Percentiles rank a stretch among this genome's conserved stretches.
Conservation (phyloP, 805 yeast genomes). For the Hyphopichia homilentoma region DNA sequence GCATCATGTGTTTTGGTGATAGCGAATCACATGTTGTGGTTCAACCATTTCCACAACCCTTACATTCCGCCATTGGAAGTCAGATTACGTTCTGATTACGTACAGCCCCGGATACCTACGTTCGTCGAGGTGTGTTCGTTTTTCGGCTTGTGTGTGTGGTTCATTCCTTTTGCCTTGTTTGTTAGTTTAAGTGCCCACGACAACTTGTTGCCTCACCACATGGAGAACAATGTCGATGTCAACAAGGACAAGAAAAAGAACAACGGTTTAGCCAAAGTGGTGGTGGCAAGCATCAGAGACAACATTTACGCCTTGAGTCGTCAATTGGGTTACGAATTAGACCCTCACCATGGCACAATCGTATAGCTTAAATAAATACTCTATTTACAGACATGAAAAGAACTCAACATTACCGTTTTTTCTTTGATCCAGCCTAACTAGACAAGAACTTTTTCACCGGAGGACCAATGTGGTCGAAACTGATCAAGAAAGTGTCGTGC, state of each 20-base stretch:
- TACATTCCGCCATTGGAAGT: constrained; percentile 65
- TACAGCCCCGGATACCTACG: constrained; percentile 67
- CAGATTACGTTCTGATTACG: constrained; percentile 54
- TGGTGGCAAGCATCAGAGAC: constrained; percentile 52
- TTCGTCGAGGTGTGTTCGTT: constrained; percentile 93
- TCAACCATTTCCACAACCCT: constrained; percentile 72
- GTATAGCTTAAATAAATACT: constrained; percentile 27
- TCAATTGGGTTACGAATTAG: constrained; percentile 62
- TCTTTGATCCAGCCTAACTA: constrained; percentile 28
- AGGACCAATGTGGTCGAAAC: constrained; percentile 73
- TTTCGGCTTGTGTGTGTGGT: constrained; percentile 91
- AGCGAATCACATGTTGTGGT: constrained; percentile 86
- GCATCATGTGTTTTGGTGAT: constrained; percentile 69
- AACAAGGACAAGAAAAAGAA: constrained; percentile 27
- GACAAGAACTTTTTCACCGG: constrained; percentile 64
- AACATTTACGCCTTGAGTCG: constrained; percentile 43
- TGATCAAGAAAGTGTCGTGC: constrained; percentile 85
- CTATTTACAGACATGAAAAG: no score
- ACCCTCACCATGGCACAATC: constrained; percentile 50
- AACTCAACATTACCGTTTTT: neutral
- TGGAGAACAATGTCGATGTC: constrained; percentile 22
- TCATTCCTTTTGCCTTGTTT: constrained; percentile 88
- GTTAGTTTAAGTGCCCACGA: constrained; percentile 92
- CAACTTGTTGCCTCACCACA: constrained; percentile 67
- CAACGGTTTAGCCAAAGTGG: constrained; percentile 64